A percentile compares a stretch with the other conserved stretches of the same genome.
Evolutionary conservation across 2,329 filamentous ascomycete genomes (phyloP).

Genomic region (Penicillium sp.): DNA sequence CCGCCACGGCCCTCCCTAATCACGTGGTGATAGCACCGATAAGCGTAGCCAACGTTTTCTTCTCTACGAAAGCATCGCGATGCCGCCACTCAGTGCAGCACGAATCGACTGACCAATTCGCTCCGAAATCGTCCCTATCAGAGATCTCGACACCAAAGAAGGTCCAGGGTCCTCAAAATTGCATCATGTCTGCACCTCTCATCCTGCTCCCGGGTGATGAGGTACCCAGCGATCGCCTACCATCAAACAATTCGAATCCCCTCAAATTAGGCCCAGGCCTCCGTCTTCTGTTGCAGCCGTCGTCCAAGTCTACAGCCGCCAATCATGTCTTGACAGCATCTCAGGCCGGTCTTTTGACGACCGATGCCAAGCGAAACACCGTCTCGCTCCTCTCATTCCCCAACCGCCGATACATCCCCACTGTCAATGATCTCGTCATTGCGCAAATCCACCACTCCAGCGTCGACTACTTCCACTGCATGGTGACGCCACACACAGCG

Average conservation of each 20-base stretch:
- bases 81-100: background rate
- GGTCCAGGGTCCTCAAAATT: background rate
- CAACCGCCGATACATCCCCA: slow-evolving; percentile 70
- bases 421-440: slow-evolving; percentile 82
- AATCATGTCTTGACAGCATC: slow-evolving; percentile 41
- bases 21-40: slow-evolving; percentile 34
- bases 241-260: slow-evolving; percentile 65
- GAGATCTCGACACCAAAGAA: background rate
- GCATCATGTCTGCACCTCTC: slow-evolving; percentile 58
- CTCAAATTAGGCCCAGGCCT: slow-evolving; percentile 83
- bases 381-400: slow-evolving; percentile 40
- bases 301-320: slow-evolving; percentile 62
- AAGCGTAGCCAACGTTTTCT: slow-evolving; percentile 17
- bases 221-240: slow-evolving; percentile 67
- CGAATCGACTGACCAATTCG: background rate
- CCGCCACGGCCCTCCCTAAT: slow-evolving; percentile 16
- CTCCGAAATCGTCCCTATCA: background rate
- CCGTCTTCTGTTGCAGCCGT: slow-evolving; percentile 74
- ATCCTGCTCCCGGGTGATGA: slow-evolving; percentile 81
- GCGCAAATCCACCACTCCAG: slow-evolving; percentile 77
- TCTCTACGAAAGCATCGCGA: slow-evolving; percentile 7
- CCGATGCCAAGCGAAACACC: slow-evolving; percentile 45
- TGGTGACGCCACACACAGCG: slow-evolving; percentile 65
- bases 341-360: slow-evolving; percentile 40
- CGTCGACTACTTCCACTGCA: slow-evolving; percentile 77